Base-by-base conservation (phyloP, 2,329 filamentous ascomycete species). In the Alternaria sp. region DNA sequence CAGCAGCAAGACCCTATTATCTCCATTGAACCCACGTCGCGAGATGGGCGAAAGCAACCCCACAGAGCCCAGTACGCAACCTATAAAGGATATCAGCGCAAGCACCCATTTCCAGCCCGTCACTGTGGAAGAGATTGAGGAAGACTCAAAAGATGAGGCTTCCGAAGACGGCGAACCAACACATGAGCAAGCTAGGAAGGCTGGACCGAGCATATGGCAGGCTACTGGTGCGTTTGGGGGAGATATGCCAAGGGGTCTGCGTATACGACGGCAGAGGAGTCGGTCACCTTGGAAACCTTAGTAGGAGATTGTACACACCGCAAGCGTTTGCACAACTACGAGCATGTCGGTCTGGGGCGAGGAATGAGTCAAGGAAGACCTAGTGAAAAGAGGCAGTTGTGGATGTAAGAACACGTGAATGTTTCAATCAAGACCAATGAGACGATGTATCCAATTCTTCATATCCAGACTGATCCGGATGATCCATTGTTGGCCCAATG, bases 101-200 rank as follows among this genome's bases (percentile, higher is more conserved):
- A 14, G n/a, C 3, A 11, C 10, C 6, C 3, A 2, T 1, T 14
- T 20, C 3, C 0, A 30, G 2, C 5, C n/a, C 2, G 2, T 18
- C 7, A 30, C 2, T 0, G 6, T 0, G 0, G n/a, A 30, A 8
- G 25, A 12, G 5, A 2, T 5, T 9, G 25, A 15, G 20, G 25
- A 50, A 2, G n/a, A 5, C 6, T 4, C 2, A 10, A 10, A 20
- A 1, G 46, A 49, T 12, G 47, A 1, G 4, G 7, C 9, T 8
- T 4, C n/a, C 5, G 47, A 30, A 8, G 25, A 49, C 6, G 15
- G 12, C 2, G 6, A 6, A 7, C n/a, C 46, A 20, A 8, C 8
- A 30, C 2, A 20, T 0, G n/a, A 20, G 26, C 25, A 20, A 6
- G 0, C 11, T 33, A 21, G 3, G 0, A 28, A 20, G 0, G 18